Evolutionary conservation across 2,329 filamentous ascomycete genomes (phyloP).

Genomic region (Fusarium veterinarium): DNA sequence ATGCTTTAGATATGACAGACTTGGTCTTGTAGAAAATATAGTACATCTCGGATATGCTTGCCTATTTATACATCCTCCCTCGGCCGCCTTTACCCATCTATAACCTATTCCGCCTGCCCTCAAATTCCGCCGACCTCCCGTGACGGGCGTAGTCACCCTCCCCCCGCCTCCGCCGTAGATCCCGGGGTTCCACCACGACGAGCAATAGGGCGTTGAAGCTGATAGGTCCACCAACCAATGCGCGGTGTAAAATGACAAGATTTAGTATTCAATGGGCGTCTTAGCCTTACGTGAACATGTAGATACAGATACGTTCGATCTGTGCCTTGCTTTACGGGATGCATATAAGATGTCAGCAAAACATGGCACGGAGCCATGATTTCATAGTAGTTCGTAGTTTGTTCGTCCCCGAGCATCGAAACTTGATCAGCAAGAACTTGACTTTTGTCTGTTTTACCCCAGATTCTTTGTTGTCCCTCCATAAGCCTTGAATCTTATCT

Average conservation of each 20-base stretch:
- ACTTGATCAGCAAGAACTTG: constrained; percentile 5
- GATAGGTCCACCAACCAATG: constrained; percentile 29
- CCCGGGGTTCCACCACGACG: constrained; percentile 40
- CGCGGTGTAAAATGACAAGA: constrained; percentile 38
- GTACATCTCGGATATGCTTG: background rate
- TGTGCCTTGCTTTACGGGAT: constrained; percentile 11
- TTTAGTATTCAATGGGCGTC: constrained; percentile 30
- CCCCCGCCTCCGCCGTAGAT: constrained; percentile 28
- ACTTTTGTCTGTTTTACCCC: constrained; percentile 1
- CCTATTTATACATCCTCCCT: constrained; percentile 8
- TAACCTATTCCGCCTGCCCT: constrained; percentile 19
- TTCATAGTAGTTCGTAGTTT: background rate
- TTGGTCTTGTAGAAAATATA: background rate
- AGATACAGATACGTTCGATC: background rate
- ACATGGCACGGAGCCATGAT: constrained; percentile 3
- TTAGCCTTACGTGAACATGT: constrained; percentile 9
- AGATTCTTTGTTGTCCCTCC: constrained; percentile 27
- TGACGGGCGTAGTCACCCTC: constrained; percentile 29
- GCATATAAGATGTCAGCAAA: constrained; percentile 18
- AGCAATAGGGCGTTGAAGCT: constrained; percentile 41
- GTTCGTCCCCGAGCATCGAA: background rate
- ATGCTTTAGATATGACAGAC: constrained; percentile 36
- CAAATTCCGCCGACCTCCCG: constrained; percentile 32
- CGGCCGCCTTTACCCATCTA: constrained; percentile 31
- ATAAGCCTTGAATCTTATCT: constrained; percentile 27